phyloP scores from a whole-genome alignment of 495 filamentous ascomycete species.

The Pseudomonodictys pantanalensis region DNA sequence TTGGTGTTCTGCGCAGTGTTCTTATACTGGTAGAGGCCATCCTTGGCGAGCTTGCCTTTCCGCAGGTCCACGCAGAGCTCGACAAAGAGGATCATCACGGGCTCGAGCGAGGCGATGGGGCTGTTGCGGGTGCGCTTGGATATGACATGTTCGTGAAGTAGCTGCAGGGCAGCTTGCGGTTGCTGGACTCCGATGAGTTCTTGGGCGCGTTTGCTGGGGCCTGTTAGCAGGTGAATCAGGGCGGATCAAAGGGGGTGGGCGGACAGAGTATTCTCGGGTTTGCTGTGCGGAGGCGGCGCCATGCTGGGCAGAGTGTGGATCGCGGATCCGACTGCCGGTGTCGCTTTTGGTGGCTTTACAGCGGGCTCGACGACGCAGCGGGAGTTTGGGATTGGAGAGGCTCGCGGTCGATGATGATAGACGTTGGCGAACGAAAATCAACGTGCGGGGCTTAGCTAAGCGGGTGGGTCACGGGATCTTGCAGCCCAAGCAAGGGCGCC shows the following conservation, averaged over 20 bases:
- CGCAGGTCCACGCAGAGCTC: slow-evolving; percentile 94
- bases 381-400: slow-evolving; percentile 7
- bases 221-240: slow-evolving; percentile 16
- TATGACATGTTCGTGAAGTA: slow-evolving; percentile 98
- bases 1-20: slow-evolving; percentile 99
- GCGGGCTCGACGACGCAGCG: slow-evolving; percentile 16
- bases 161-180: slow-evolving; percentile 81
- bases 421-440: not conserved
- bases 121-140: slow-evolving; percentile 96
- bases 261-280: slow-evolving; percentile 98
- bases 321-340: slow-evolving; percentile 15
- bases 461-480: not conserved
- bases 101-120: slow-evolving; percentile 93
- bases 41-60: slow-evolving; percentile 97
- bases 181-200: slow-evolving; percentile 98
- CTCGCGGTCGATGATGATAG: not conserved
- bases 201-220: slow-evolving; percentile 69
- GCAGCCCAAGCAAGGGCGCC: too few species aligned
- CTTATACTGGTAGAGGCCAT: slow-evolving; percentile 98
- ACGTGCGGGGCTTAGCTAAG: not conserved
- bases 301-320: slow-evolving; percentile 58
- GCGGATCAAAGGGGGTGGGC: slow-evolving; percentile 42
- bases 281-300: slow-evolving; percentile 93
- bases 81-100: slow-evolving; percentile 96
- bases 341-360: slow-evolving; percentile 5